Conservation (phyloP, 2,329 filamentous ascomycete species). For the Cladosporium cucumerinum region DNA sequence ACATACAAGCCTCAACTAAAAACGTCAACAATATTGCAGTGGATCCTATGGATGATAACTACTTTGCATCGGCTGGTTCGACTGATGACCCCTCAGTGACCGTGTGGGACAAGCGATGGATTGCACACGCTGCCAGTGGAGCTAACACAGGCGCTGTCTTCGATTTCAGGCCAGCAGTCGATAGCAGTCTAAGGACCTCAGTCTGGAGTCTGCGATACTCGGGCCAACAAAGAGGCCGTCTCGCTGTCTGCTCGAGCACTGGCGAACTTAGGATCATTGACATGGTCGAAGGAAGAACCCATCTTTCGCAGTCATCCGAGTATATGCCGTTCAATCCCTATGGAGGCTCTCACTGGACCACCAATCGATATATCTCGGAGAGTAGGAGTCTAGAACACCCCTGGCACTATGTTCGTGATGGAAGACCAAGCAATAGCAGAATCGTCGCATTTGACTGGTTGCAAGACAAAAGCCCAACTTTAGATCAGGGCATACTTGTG, state of each 20-base stretch:
- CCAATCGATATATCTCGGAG: constrained; percentile 44
- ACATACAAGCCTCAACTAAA: constrained; percentile 50
- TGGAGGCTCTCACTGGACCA: constrained; percentile 39
- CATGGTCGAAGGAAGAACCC: constrained; percentile 26
- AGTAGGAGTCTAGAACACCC: constrained; percentile 44
- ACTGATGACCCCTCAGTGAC: constrained; percentile 70
- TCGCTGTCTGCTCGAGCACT: constrained; percentile 57
- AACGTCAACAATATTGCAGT: constrained; percentile 69
- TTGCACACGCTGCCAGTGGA: constrained; percentile 44
- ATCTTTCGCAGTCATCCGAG: constrained; percentile 18
- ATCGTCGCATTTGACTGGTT: constrained; percentile 62
- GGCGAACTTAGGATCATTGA: constrained; percentile 53
- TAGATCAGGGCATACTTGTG: constrained; percentile 52
- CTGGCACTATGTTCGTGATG: constrained; percentile 44
- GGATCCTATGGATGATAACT: constrained; percentile 76
- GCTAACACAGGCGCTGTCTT: constrained; percentile 55
- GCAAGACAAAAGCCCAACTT: constrained; percentile 41
- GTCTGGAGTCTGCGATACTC: constrained; percentile 64
- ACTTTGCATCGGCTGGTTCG: constrained; percentile 73
- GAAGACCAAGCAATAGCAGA: constrained; percentile 45
- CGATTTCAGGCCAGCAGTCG: constrained; percentile 55
- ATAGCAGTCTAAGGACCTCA: constrained; percentile 46
- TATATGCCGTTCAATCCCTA: constrained; percentile 27
- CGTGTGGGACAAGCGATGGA: constrained; percentile 70
- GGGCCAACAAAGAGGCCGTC: constrained; percentile 54